Evolutionary conservation across 1,284 basidiomycete species (phyloP).

Genomic region (Limonomyces culmigenus): DNA sequence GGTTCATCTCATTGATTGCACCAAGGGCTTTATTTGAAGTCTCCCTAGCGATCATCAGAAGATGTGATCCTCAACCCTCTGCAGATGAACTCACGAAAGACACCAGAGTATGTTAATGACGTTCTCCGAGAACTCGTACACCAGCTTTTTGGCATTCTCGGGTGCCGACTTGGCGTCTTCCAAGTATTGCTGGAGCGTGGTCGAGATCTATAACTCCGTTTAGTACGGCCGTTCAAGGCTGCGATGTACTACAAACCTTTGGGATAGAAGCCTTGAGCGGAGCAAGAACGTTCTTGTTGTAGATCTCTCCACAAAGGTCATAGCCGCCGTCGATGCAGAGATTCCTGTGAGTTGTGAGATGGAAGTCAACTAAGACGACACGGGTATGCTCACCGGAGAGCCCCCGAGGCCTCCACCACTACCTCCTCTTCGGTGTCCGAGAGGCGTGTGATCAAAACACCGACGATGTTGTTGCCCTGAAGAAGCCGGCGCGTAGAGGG

Average conservation of each 20-base stretch:
- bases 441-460: constrained; percentile 66
- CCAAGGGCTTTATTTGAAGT: constrained; percentile 83
- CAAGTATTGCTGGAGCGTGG: constrained; percentile 52
- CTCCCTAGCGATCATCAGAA: constrained; percentile 43
- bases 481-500: constrained; percentile 76
- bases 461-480: constrained; percentile 83
- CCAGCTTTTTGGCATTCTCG: constrained; percentile 55
- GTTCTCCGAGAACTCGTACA: constrained; percentile 81
- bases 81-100: constrained; percentile 52
- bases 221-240: constrained; percentile 1
- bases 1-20: constrained; percentile 65
- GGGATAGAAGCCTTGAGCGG: constrained; percentile 59
- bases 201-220: constrained; percentile 34
- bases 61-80: constrained; percentile 5
- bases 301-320: constrained; percentile 91
- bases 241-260: constrained; percentile 30
- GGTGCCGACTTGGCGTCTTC: constrained; percentile 37
- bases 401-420: constrained; percentile 70
- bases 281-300: constrained; percentile 80
- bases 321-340: constrained; percentile 87
- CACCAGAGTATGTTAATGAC: constrained; percentile 86
- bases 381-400: constrained; percentile 41
- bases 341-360: no score
- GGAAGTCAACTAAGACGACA: not conserved
- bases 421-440: constrained; percentile 79